phyloP scores from a whole-genome alignment of 345 rosid genomes.

The Gossypium herbaceum region DNA sequence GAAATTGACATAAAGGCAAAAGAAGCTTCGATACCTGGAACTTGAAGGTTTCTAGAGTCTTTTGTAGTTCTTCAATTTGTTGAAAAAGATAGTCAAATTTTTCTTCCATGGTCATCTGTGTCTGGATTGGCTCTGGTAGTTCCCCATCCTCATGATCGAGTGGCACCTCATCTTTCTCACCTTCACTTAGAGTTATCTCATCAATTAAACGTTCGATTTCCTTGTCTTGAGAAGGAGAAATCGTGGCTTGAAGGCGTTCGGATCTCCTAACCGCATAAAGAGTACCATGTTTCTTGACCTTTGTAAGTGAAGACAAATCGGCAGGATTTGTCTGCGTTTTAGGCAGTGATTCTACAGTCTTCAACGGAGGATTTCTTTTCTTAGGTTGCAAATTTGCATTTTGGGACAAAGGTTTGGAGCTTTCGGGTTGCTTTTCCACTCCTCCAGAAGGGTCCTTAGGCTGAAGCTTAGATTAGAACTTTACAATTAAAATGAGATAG shows the following conservation, averaged over 20 bases:
- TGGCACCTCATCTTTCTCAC: slow-evolving; percentile 34
- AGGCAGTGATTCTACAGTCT: slow-evolving; percentile 11
- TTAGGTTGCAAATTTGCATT: slow-evolving; percentile 13
- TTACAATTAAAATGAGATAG: neutral
- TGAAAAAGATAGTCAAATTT: slow-evolving; percentile 26
- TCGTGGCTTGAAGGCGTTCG: slow-evolving; percentile 28
- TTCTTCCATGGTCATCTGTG: slow-evolving; percentile 24
- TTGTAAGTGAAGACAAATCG: slow-evolving; percentile 1
- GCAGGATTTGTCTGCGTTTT: slow-evolving; percentile 2
- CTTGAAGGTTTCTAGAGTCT: slow-evolving; percentile 15
- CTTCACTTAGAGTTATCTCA: slow-evolving; percentile 32
- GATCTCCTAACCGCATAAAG: slow-evolving; percentile 31
- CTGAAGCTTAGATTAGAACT: slow-evolving; percentile 19
- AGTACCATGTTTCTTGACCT: neutral
- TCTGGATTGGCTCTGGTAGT: slow-evolving; percentile 13
- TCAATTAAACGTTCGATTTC: slow-evolving; percentile 24
- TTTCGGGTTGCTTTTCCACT: slow-evolving; percentile 18
- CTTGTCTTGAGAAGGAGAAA: slow-evolving; percentile 9
- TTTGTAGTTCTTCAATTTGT: slow-evolving; percentile 27
- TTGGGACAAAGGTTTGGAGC: slow-evolving; percentile 7
- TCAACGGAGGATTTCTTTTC: slow-evolving; percentile 13
- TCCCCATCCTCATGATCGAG: slow-evolving; percentile 13
- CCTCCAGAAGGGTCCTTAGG: slow-evolving; percentile 10
- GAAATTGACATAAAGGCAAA: neutral
- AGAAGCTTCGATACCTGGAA: slow-evolving; percentile 23